A percentile compares a stretch with the other conserved stretches of the same genome.
These are phyloP conservation scores for Zopfia rhizophila DNA, from an alignment of 2,329 filamentous ascomycete genomes.

Conservation along the genomic window DNA sequence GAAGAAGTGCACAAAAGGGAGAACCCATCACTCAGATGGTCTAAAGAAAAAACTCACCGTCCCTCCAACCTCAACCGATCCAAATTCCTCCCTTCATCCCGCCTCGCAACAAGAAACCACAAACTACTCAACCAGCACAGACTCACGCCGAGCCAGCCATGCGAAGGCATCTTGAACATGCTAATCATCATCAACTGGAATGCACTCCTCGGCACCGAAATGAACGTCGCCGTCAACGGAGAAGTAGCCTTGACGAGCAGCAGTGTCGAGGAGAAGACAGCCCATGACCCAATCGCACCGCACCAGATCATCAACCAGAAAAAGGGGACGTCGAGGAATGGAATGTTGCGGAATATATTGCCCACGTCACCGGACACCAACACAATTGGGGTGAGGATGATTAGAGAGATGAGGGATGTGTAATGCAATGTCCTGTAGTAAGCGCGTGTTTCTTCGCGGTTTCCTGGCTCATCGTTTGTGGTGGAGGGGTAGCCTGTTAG, in stretches of 20 bases:
- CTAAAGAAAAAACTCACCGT: too few relatives aligned
- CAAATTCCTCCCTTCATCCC: conserved; percentile 51
- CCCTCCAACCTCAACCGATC: conserved; percentile 48
- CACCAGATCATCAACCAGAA: conserved; percentile 65
- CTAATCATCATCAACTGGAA: conserved; percentile 61
- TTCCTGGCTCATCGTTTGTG: conserved; percentile 39
- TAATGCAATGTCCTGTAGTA: conserved; percentile 65
- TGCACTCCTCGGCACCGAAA: conserved; percentile 60
- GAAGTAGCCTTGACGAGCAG: conserved; percentile 62
- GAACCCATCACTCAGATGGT: too few relatives aligned
- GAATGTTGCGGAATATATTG: conserved; percentile 63
- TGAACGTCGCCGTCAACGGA: conserved; percentile 61
- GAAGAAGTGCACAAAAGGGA: too few relatives aligned
- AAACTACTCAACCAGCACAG: conserved; percentile 62
- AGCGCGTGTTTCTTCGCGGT: conserved; percentile 60
- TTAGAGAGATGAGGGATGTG: conserved; percentile 60
- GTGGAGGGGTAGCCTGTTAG: conserved; percentile 52
- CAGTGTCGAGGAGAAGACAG: conserved; percentile 61
- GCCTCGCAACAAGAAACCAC: conserved; percentile 60
- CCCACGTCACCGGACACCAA: conserved; percentile 61
- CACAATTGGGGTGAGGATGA: conserved; percentile 61
- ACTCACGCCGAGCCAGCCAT: conserved; percentile 63
- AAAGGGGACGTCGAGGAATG: conserved; percentile 65
- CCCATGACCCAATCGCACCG: conserved; percentile 59
- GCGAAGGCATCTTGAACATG: conserved; percentile 60